Evolutionary conservation across 306 rosid species (phyloP), one percentile per base, ranked within the genome.

Genomic region (Pachyrhizus erosus): DNA sequence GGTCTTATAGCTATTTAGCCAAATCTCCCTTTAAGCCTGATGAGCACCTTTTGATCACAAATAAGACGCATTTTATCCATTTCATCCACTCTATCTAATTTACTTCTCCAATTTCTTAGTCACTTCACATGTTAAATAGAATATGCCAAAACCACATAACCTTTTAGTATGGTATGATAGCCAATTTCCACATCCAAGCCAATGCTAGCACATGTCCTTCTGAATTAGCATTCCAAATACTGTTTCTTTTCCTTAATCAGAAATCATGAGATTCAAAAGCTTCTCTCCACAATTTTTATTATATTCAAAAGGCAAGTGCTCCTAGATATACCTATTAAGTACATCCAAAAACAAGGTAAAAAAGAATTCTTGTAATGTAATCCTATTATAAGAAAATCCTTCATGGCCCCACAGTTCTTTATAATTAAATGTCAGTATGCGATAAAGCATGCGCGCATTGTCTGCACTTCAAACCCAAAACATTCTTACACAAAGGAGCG

Each of bases 201-300:
- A 40, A 40, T 13, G 74, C 52, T 68, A 67, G 27, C n/a, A 11
- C 52, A 11, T 18, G 52, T 54, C 9, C 52, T 8, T 5, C 54
- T 58, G 57, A 75, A 23, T 27, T 40, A 43, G 27, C 54, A 76
- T 24, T 24, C 34, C 27, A 17, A 42, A 3, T 43, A 43, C 58
- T 66, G 27, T 60, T 26, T 21, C 43, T 42, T 42, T 40, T 17
- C 1, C 58, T 60, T 60, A 76, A 61, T 27, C 3, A 7, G n/a
- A 57, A 75, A 57, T 57, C 70, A 13, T 23, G 57, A 0, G 40
- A 75, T 75, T 58, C 55, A 43, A 39, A 20, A 75, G 24, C 70
- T 74, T 74, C 69, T 57, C 54, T 39, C 54, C 23, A 39, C 43
- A 76, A 62, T 70, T 40, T 7, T 29, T 29, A 77, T 27, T 76